Conservation (phyloP, 805 yeast genomes). For the Metschnikowia baotianmanensis region DNA sequence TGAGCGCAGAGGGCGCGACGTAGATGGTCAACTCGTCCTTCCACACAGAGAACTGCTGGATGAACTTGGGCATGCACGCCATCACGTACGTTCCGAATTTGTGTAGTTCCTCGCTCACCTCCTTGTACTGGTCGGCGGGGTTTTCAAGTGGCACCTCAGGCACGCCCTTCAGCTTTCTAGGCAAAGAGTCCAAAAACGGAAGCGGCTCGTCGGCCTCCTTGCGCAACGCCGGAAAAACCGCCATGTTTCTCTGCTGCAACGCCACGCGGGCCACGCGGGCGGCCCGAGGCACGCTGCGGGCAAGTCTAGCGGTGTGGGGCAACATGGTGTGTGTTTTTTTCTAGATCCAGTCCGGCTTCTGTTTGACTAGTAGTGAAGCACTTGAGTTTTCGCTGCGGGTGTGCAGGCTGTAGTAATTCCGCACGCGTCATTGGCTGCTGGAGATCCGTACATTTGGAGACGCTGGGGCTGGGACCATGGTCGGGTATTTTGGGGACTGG, state of each 20-base stretch:
- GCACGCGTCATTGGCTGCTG: constrained; percentile 16
- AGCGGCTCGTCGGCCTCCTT: constrained; percentile 27
- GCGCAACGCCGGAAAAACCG: constrained; percentile 4
- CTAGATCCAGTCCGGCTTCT: not conserved
- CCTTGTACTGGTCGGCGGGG: constrained; percentile 74
- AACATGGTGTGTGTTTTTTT: constrained; percentile 12
- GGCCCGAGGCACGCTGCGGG: constrained; percentile 11
- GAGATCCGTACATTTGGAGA: constrained; percentile 9
- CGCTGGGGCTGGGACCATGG: not conserved
- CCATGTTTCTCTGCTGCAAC: constrained; percentile 4
- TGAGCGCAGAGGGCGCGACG: constrained; percentile 71
- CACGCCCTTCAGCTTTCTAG: constrained; percentile 35
- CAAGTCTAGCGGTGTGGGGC: constrained; percentile 17
- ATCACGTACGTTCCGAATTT: constrained; percentile 77
- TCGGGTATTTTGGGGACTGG: not conserved
- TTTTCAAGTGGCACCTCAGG: constrained; percentile 55
- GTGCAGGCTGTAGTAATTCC: constrained; percentile 20
- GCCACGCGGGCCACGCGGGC: constrained; percentile 4
- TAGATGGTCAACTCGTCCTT: constrained; percentile 80
- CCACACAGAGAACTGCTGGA: constrained; percentile 87
- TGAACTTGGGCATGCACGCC: constrained; percentile 74
- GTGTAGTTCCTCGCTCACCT: constrained; percentile 68
- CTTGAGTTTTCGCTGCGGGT: constrained; percentile 8
- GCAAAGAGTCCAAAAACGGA: constrained; percentile 34
- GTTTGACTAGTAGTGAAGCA: not conserved